Base-by-base conservation (phyloP, 805 yeast genomes). In the Cyberlindnera japonica region DNA sequence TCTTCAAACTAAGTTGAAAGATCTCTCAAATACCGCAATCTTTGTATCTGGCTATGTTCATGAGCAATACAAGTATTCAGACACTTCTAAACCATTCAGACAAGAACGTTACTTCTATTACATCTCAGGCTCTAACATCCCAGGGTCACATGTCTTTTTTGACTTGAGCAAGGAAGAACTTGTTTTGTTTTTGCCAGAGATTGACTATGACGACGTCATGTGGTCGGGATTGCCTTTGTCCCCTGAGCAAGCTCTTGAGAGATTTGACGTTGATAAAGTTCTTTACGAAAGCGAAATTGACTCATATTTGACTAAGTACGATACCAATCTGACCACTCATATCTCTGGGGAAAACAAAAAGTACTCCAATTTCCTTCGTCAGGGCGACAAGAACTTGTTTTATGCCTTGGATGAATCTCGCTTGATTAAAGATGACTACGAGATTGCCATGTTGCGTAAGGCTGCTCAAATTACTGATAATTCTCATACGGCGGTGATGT, bases 81-180 rank as follows among this genome's bases (percentile, higher is more conserved):
- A 91, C 63, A 88, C 81, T 51, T 68, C 78, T 3, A 78, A 77
- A 44, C 83, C 84, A 6, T 73, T 90, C 50, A 79, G 96, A 66
- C 99, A 93, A 63, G 84, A 87, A 62, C 72, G 98, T 41, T 90
- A 91, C 65, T 93, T 93, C 62, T 88, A 73, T 61, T 93, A 91
- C 57, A 65, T 93, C 28, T 67, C 88, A 5, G 99, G 99, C 14
- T 81, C 83, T 39, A 79, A 84, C 48, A 71, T 87, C 35, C 88
- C 93, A 0, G 95, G 93, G 2, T 71, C 83, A 24, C 82, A 77
- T 51, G 73, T 87, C 1, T 64, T 83, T 17, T 91, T 75, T 56
- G 68, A 77, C 35, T 54, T 79, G 27, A 55, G 50, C 3, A 50
- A 61, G 6, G 86, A 81, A 32, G 71, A 76, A 38, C 68, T 88